Evolutionary conservation across 306 rosid species (phyloP).

Genomic region (Sphenostylis stenocarpa): DNA sequence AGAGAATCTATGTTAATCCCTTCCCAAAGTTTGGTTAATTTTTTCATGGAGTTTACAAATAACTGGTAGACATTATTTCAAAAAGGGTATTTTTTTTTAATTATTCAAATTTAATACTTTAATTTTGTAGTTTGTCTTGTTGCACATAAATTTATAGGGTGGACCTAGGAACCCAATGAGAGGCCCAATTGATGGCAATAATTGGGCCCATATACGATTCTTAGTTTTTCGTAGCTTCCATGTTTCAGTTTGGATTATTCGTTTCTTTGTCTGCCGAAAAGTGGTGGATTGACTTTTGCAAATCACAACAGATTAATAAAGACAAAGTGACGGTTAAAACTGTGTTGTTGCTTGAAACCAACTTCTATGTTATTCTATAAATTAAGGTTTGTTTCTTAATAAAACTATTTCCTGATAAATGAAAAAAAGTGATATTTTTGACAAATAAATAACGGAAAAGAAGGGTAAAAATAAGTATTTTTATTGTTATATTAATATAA

Average conservation of each 20-base stretch:
- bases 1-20: conserved; percentile 25
- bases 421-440: too few species aligned
- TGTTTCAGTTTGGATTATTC: background rate
- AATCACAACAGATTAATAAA: background rate
- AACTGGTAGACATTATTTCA: background rate
- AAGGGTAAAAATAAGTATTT: too few species aligned
- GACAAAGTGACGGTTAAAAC: background rate
- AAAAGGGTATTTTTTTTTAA: background rate
- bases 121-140: background rate
- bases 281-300: background rate
- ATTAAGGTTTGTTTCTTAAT: too few species aligned
- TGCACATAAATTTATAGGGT: background rate
- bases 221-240: background rate
- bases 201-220: background rate
- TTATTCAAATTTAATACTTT: background rate
- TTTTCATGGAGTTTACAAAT: background rate
- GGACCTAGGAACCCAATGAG: background rate
- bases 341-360: background rate
- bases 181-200: background rate
- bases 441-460: too few species aligned
- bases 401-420: too few species aligned
- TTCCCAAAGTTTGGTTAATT: conserved; percentile 22
- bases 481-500: too few species aligned
- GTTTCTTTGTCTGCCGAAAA: background rate
- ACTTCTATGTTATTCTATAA: background rate